Evolutionary conservation across 1,284 basidiomycete species (phyloP).

Genomic region (Tylopilus orsonianus): DNA sequence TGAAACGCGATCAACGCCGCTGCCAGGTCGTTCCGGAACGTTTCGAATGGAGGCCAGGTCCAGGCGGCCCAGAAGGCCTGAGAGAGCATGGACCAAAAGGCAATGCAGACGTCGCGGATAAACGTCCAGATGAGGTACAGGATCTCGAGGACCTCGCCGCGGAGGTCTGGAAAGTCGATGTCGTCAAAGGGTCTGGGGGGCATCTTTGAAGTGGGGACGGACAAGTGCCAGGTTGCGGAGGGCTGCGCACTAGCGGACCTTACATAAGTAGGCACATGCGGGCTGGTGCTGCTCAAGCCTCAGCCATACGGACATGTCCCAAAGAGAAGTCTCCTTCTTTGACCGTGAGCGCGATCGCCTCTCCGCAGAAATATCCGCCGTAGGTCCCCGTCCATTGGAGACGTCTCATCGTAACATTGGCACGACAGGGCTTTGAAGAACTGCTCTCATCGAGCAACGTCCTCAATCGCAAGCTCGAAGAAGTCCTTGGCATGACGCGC

Average conservation of each 20-base stretch:
- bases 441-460: slow-evolving; percentile 83
- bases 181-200: slow-evolving; percentile 20
- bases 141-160: slow-evolving; percentile 16
- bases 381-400: slow-evolving; percentile 35
- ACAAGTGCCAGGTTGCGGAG: background rate
- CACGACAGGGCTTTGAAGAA: slow-evolving; percentile 81
- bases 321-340: slow-evolving; percentile 62
- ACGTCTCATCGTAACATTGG: background rate
- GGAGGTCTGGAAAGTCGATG: slow-evolving; percentile 21
- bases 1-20: slow-evolving; percentile 12
- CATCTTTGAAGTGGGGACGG: slow-evolving; percentile 13
- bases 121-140: slow-evolving; percentile 18
- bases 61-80: slow-evolving; percentile 15
- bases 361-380: slow-evolving; percentile 68
- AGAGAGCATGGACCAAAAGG: slow-evolving; percentile 16
- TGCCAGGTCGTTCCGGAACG: slow-evolving; percentile 22
- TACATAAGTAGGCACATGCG: background rate
- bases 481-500: slow-evolving; percentile 87
- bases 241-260: background rate
- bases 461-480: slow-evolving; percentile 91
- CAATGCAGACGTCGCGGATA: slow-evolving; percentile 4
- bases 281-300: too few relatives aligned
- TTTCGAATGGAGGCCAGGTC: slow-evolving; percentile 28
- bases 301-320: slow-evolving; percentile 38
- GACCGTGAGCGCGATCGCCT: slow-evolving; percentile 76